A percentile compares a stretch with the other conserved stretches of the same genome.
Conservation (phyloP, 192 early-diverging fungal genomes). For the Coemansia biformis region DNA sequence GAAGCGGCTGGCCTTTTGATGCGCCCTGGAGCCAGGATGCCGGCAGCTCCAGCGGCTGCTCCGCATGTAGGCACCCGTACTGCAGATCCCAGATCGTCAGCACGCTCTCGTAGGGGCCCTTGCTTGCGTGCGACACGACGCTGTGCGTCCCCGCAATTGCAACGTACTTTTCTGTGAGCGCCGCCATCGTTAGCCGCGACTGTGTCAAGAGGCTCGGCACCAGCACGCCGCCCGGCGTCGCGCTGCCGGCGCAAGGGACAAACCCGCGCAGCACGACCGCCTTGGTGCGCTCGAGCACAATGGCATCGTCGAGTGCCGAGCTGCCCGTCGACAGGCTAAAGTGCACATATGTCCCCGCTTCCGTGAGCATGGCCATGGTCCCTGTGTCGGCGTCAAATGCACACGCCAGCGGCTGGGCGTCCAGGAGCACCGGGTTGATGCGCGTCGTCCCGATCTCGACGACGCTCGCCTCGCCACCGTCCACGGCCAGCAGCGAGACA, state of each 20-base stretch:
- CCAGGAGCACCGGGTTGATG: constrained; percentile 29
- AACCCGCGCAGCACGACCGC: constrained; percentile 45
- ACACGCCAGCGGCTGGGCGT: constrained; percentile 34
- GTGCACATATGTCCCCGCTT: constrained; percentile 33
- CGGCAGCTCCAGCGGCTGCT: constrained; percentile 26
- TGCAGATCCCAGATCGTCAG: constrained; percentile 49
- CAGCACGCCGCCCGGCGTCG: constrained; percentile 3
- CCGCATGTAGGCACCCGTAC: constrained; percentile 47
- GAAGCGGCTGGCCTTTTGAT: constrained; percentile 12
- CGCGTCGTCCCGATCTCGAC: constrained; percentile 40
- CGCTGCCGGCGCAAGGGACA: constrained; percentile 23
- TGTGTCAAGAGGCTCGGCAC: constrained; percentile 24
- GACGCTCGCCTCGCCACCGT: constrained; percentile 25
- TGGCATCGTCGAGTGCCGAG: constrained; percentile 45
- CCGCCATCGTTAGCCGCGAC: constrained; percentile 30
- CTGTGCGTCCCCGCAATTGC: constrained; percentile 50
- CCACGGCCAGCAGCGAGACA: constrained; percentile 24
- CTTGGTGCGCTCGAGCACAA: constrained; percentile 28
- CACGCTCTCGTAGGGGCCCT: constrained; percentile 43
- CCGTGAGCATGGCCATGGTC: constrained; percentile 28
- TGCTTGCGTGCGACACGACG: constrained; percentile 37
- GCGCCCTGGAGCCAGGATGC: constrained; percentile 19
- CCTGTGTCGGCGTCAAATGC: constrained; percentile 48
- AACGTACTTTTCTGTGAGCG: constrained; percentile 44
- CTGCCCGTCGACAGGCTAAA: constrained; percentile 25